phyloP scores from a whole-genome alignment of 2,329 filamentous ascomycete genomes.

The Fusarium graminum region DNA sequence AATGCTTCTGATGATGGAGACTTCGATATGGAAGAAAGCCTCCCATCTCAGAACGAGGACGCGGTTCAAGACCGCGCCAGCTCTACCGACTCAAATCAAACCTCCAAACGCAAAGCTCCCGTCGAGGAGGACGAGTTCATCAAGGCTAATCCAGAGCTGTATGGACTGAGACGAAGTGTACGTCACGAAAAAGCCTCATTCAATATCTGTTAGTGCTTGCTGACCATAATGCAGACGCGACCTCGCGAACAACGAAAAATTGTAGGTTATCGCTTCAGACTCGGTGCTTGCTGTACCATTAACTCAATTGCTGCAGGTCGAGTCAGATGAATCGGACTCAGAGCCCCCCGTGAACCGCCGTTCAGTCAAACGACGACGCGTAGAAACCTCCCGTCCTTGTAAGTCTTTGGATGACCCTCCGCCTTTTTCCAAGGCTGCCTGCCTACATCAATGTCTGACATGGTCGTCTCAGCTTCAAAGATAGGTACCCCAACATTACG shows the following conservation, averaged over 20 bases:
- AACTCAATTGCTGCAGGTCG: conserved; percentile 55
- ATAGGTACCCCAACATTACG: conserved; percentile 67
- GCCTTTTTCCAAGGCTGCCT: conserved; percentile 1
- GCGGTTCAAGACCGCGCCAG: conserved; percentile 70
- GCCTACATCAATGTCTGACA: conserved; percentile 34
- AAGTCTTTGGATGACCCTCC: conserved; percentile 51
- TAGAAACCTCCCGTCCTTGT: conserved; percentile 74
- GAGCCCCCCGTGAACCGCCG: conserved; percentile 71
- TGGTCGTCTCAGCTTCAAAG: conserved; percentile 66
- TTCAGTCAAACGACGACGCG: conserved; percentile 76
- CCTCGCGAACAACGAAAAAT: conserved; percentile 70
- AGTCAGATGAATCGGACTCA: conserved; percentile 76
- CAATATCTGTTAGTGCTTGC: conserved; percentile 50
- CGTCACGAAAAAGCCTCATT: conserved; percentile 54
- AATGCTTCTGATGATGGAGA: conserved; percentile 77
- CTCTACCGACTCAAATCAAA: conserved; percentile 77
- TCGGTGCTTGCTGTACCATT: conserved; percentile 12
- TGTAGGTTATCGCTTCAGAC: conserved; percentile 56
- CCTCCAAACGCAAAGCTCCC: conserved; percentile 78
- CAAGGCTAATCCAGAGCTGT: conserved; percentile 91
- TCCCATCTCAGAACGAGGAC: conserved; percentile 60
- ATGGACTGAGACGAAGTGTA: conserved; percentile 94
- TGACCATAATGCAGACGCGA: conserved; percentile 60
- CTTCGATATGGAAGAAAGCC: conserved; percentile 78
- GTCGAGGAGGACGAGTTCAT: conserved; percentile 86